Conservation (phyloP, 2,329 filamentous ascomycete genomes). For the Cladorrhinum sp. region DNA sequence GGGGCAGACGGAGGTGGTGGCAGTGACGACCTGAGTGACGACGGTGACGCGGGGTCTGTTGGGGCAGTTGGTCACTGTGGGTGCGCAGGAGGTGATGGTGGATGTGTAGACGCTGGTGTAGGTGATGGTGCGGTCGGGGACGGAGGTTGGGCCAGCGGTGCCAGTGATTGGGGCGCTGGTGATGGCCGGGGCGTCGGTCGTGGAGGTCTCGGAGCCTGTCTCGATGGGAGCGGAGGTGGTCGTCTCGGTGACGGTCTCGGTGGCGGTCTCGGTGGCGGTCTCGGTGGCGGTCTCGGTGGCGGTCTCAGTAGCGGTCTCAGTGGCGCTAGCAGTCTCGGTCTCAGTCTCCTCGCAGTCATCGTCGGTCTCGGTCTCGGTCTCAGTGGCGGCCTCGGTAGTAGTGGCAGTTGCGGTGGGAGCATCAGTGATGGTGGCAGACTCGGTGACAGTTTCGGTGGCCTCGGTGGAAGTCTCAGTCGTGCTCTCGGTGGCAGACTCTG, state of each 20-base stretch:
- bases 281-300: neutral
- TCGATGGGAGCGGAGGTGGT: neutral
- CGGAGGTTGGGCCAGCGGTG: neutral
- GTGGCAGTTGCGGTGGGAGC: neutral
- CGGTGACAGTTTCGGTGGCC: neutral
- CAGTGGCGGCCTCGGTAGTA: neutral
- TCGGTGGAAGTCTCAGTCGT: neutral
- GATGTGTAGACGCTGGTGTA: constrained; percentile 15
- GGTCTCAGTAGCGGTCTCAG: constrained; percentile 4
- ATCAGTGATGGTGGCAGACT: neutral
- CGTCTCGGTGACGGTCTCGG: neutral
- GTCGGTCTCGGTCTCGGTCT: neutral
- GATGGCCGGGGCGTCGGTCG: neutral
- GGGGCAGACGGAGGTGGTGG: constrained; percentile 20
- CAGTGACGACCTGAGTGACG: constrained; percentile 16
- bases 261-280: neutral
- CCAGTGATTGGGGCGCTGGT: neutral
- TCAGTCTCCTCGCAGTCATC: too few species aligned
- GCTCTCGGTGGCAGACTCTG: neutral
- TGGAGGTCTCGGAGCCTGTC: neutral
- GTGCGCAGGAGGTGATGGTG: constrained; percentile 23
- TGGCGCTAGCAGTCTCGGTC: neutral
- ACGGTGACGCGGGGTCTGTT: constrained; percentile 1
- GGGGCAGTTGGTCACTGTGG: constrained; percentile 18
- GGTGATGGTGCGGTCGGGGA: constrained; percentile 10